Evolutionary conservation across 202 grass and related monocot species (phyloP).

Genomic region (Saccharum hybrid): DNA sequence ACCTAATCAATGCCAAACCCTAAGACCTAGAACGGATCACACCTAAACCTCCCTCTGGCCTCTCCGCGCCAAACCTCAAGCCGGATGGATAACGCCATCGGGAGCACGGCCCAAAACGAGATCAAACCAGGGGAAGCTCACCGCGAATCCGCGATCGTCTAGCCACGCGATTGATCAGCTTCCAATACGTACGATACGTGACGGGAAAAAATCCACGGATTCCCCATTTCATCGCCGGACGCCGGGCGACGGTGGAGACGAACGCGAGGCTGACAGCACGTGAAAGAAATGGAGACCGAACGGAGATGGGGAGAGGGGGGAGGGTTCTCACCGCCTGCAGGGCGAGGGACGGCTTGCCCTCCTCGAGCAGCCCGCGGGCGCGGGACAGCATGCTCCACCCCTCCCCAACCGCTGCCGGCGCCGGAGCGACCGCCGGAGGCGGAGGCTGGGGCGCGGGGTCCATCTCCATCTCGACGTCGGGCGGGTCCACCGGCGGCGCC

Average conservation of each 20-base stretch:
- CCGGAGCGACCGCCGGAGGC: background rate
- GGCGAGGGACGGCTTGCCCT: conserved; percentile 79
- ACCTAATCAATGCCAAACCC: conserved; percentile 47
- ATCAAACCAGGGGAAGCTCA: conserved; percentile 8
- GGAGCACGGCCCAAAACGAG: background rate
- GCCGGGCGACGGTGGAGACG: background rate
- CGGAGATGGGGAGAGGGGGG: background rate
- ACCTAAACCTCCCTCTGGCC: conserved; percentile 19
- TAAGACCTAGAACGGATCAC: conserved; percentile 44
- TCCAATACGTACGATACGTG: background rate
- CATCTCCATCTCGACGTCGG: conserved; percentile 68
- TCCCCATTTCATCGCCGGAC: background rate
- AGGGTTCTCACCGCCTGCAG: conserved; percentile 71
- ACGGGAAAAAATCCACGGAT: background rate
- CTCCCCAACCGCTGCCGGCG: conserved; percentile 2
- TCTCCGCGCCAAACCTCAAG: conserved; percentile 13
- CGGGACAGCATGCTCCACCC: conserved; percentile 69
- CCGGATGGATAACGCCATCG: conserved; percentile 4
- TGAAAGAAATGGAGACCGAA: conserved; percentile 40
- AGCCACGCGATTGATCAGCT: conserved; percentile 28
- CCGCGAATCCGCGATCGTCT: conserved; percentile 4
- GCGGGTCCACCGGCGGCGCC: conserved; percentile 45
- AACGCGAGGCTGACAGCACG: conserved; percentile 3
- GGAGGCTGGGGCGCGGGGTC: conserved; percentile 21
- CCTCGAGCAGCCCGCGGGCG: conserved; percentile 66